A percentile compares a stretch with the other conserved stretches of the same genome.
phyloP scores from a whole-genome alignment of 1,284 basidiomycete species.

The Fomitiporia mediterranea region DNA sequence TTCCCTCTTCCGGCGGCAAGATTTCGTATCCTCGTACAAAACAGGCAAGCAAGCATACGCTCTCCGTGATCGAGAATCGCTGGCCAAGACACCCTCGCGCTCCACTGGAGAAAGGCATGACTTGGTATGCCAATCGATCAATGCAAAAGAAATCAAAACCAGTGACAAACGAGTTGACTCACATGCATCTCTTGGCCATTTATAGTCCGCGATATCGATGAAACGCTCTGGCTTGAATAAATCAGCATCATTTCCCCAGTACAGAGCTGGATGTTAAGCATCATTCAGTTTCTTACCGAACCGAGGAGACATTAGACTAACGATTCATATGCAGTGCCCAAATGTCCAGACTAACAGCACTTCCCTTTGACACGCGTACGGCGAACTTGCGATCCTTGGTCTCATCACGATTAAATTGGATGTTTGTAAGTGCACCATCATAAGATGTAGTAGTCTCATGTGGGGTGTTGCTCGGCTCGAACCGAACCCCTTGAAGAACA shows the following conservation, averaged over 20 bases:
- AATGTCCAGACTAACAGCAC: conserved; percentile 36
- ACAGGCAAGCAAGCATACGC: conserved; percentile 34
- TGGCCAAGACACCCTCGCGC: conserved; percentile 42
- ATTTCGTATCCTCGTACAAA: conserved; percentile 32
- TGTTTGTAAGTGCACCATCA: conserved; percentile 8
- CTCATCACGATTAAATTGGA: conserved; percentile 23
- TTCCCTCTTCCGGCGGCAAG: conserved; percentile 31
- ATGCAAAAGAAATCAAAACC: neutral
- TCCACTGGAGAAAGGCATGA: conserved; percentile 41
- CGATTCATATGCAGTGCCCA: conserved; percentile 35
- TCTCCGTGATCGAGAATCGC: conserved; percentile 35
- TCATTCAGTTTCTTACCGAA: too few species aligned
- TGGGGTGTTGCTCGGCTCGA: conserved; percentile 22
- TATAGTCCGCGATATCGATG: conserved; percentile 36
- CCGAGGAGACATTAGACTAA: conserved; percentile 21
- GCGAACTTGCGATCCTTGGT: conserved; percentile 28
- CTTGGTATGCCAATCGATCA: conserved; percentile 20
- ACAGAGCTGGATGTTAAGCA: conserved; percentile 25
- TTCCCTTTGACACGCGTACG: conserved; percentile 39
- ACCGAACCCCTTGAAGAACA: conserved; percentile 32
- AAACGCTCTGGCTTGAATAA: conserved; percentile 45
- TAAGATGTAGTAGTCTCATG: neutral
- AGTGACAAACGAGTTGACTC: neutral
- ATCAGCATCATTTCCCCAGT: conserved; percentile 41
- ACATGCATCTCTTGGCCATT: conserved; percentile 36